These are phyloP conservation scores for Arachis monticola DNA, from an alignment of 331 rosid species.

Conservation along the genomic window DNA sequence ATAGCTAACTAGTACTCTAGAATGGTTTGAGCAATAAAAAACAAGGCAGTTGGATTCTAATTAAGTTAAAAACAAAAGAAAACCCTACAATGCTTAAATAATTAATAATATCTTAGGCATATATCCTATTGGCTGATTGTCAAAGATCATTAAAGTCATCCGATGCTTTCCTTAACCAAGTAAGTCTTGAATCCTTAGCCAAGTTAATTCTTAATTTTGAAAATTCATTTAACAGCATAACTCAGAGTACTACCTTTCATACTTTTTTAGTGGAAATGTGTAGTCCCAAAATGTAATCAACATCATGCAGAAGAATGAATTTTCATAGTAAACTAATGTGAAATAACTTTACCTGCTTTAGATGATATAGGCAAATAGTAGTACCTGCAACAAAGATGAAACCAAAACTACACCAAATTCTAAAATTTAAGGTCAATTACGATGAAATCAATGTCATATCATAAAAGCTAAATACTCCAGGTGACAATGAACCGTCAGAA, in stretches of 20 bases:
- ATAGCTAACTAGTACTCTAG: background rate
- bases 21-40: slow-evolving; percentile 23
- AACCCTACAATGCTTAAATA: background rate
- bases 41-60: slow-evolving; percentile 27
- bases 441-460: slow-evolving; percentile 31
- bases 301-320: slow-evolving; percentile 10
- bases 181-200: slow-evolving; percentile 5
- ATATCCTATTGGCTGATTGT: slow-evolving; percentile 14
- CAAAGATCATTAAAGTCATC: slow-evolving; percentile 15
- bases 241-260: slow-evolving; percentile 10
- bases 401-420: slow-evolving; percentile 45
- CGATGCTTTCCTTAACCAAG: background rate
- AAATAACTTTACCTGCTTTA: slow-evolving; percentile 38
- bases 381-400: slow-evolving; percentile 52
- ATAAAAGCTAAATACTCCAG: slow-evolving; percentile 47
- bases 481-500: slow-evolving; percentile 35
- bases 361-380: slow-evolving; percentile 26
- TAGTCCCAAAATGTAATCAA: slow-evolving; percentile 25
- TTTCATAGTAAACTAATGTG: slow-evolving; percentile 37
- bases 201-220: slow-evolving; percentile 6
- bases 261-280: slow-evolving; percentile 17
- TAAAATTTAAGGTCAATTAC: slow-evolving; percentile 27
- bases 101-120: slow-evolving; percentile 21
- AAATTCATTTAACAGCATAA: slow-evolving; percentile 27
- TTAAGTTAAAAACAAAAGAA: slow-evolving; percentile 22